Evolutionary conservation across 2,329 filamentous ascomycete genomes (phyloP).

Genomic region (Pseudogymnoascus sp.): DNA sequence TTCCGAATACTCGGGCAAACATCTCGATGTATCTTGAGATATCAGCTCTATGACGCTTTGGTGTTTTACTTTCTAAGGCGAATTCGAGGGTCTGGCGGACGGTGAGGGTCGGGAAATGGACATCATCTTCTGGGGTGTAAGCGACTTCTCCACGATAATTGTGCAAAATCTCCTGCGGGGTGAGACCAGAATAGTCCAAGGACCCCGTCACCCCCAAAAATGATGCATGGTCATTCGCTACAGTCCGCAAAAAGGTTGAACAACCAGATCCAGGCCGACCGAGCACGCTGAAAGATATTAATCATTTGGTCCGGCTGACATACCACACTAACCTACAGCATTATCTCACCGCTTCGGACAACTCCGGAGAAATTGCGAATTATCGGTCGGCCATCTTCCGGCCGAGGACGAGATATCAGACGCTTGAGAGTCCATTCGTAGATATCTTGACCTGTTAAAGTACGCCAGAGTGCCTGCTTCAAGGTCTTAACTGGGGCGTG

Average conservation of each 20-base stretch:
- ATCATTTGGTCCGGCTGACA: background rate
- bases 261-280: constrained; percentile 62
- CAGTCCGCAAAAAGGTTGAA: constrained; percentile 60
- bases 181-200: background rate
- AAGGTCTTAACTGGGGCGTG: background rate
- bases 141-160: constrained; percentile 49
- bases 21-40: constrained; percentile 24
- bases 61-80: constrained; percentile 46
- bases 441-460: constrained; percentile 4
- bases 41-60: constrained; percentile 47
- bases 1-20: constrained; percentile 25
- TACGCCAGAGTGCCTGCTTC: background rate
- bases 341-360: constrained; percentile 6
- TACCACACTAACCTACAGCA: background rate
- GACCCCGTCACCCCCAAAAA: constrained; percentile 39
- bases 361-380: constrained; percentile 5
- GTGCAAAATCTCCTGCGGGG: constrained; percentile 45
- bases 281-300: constrained; percentile 36
- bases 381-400: background rate
- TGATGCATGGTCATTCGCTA: constrained; percentile 54
- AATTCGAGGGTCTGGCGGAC: constrained; percentile 45
- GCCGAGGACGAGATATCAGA: background rate
- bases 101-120: constrained; percentile 42
- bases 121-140: constrained; percentile 44
- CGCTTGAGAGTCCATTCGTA: constrained; percentile 6